A percentile compares a stretch with the other conserved stretches of the same genome.
phyloP scores from a whole-genome alignment of 2,329 filamentous ascomycete genomes.

The Proliferodiscus dingleyae region DNA sequence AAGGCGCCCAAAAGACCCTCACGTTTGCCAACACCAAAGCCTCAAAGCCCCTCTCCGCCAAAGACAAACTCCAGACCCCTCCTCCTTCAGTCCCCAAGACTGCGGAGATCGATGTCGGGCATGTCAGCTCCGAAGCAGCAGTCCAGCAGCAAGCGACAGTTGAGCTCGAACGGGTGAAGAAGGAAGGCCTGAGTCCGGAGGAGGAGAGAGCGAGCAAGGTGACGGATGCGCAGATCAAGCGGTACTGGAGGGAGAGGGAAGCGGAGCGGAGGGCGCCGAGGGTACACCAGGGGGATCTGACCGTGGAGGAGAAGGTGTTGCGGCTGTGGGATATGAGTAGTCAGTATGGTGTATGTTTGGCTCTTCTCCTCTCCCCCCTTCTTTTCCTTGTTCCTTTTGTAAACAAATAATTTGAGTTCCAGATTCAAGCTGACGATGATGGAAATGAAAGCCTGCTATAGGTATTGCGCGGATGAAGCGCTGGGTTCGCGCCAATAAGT shows the following conservation, averaged over 20 bases:
- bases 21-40: constrained; percentile 56
- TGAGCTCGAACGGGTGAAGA: constrained; percentile 22
- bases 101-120: neutral
- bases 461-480: constrained; percentile 76
- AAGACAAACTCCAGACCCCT: constrained; percentile 5
- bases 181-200: constrained; percentile 42
- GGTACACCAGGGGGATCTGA: constrained; percentile 73
- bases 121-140: constrained; percentile 15
- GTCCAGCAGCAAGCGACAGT: constrained; percentile 18
- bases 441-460: constrained; percentile 70
- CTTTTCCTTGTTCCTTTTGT: constrained; percentile 8
- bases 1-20: constrained; percentile 51
- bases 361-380: neutral
- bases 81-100: constrained; percentile 2
- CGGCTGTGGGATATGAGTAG: constrained; percentile 88
- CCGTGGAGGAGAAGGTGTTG: constrained; percentile 75
- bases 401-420: too few relatives aligned
- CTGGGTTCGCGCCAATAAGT: constrained; percentile 77
- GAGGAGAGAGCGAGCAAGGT: constrained; percentile 60
- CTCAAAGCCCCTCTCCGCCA: constrained; percentile 47
- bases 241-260: constrained; percentile 76
- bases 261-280: constrained; percentile 59
- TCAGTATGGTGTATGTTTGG: constrained; percentile 84
- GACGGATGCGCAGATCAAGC: constrained; percentile 62
- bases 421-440: too few relatives aligned